These are phyloP conservation scores for Euryodendron excelsum DNA, from an alignment of 148 eudicot species.

Conservation along the genomic window DNA sequence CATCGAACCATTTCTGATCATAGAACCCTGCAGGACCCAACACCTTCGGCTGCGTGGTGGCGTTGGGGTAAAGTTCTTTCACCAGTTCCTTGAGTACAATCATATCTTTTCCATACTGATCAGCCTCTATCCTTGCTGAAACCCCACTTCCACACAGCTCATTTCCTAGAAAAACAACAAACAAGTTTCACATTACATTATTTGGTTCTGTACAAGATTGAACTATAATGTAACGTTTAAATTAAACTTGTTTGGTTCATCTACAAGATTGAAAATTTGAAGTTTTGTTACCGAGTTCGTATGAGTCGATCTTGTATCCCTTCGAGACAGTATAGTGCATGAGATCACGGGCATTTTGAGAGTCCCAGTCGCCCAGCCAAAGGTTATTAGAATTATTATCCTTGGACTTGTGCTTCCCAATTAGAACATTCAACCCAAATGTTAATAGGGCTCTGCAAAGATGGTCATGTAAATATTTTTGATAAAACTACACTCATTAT, in stretches of 20 bases:
- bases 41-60: conserved; percentile 30
- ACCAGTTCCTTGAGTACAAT: conserved; percentile 34
- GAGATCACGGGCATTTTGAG: conserved; percentile 43
- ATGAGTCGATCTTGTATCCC: conserved; percentile 57
- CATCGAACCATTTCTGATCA: conserved; percentile 47
- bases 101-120: conserved; percentile 46
- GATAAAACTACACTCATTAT: too few species aligned
- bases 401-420: conserved; percentile 31
- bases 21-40: conserved; percentile 63
- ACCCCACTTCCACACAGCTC: conserved; percentile 58
- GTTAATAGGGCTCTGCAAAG: conserved; percentile 41
- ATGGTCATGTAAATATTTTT: too few species aligned
- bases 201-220: too few species aligned
- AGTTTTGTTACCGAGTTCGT: conserved; percentile 54
- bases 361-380: conserved; percentile 48
- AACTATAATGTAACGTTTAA: too few species aligned
- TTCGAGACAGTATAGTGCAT: conserved; percentile 45
- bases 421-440: conserved; percentile 51
- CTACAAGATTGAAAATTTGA: too few species aligned
- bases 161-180: too few species aligned
- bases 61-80: conserved; percentile 29
- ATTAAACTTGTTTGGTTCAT: too few species aligned
- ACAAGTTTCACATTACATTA: too few species aligned
- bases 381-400: conserved; percentile 8
- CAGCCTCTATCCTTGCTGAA: conserved; percentile 35